These are phyloP conservation scores for Solanum corneliomulleri DNA, from an alignment of 257 asterid species.

Conservation along the genomic window DNA sequence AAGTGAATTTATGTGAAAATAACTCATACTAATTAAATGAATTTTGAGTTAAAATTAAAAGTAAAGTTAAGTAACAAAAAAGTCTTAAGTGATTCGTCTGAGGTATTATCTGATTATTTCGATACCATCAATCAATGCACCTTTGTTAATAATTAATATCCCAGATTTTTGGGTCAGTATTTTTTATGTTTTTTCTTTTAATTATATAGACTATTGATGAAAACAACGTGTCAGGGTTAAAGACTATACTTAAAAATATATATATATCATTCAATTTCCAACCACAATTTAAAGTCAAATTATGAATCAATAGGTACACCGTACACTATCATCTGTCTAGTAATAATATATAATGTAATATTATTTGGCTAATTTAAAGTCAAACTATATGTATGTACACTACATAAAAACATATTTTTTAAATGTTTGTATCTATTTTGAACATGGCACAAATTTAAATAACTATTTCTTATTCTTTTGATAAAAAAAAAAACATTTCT, in stretches of 20 bases:
- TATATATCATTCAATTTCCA: not conserved
- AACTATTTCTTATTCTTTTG: not conserved
- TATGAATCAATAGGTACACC: not conserved
- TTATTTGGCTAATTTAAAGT: not conserved
- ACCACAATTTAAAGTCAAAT: not conserved
- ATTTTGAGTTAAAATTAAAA: not conserved
- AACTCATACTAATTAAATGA: no score
- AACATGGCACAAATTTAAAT: not conserved
- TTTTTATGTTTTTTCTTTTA: not conserved
- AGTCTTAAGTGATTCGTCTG: not conserved
- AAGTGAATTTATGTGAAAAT: not conserved
- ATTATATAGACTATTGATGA: not conserved
- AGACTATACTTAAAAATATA: not conserved
- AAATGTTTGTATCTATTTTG: not conserved
- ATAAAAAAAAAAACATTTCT: not conserved
- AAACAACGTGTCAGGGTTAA: not conserved
- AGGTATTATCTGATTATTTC: not conserved
- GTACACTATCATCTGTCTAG: not conserved
- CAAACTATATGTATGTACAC: not conserved
- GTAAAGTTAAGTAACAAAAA: no score
- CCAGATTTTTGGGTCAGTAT: not conserved
- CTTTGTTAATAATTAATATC: not conserved
- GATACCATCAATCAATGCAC: not conserved
- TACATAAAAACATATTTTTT: not conserved
- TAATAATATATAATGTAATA: not conserved